Base-by-base conservation (phyloP, 2,329 filamentous ascomycete genomes). In the Metarhizium humberi region DNA sequence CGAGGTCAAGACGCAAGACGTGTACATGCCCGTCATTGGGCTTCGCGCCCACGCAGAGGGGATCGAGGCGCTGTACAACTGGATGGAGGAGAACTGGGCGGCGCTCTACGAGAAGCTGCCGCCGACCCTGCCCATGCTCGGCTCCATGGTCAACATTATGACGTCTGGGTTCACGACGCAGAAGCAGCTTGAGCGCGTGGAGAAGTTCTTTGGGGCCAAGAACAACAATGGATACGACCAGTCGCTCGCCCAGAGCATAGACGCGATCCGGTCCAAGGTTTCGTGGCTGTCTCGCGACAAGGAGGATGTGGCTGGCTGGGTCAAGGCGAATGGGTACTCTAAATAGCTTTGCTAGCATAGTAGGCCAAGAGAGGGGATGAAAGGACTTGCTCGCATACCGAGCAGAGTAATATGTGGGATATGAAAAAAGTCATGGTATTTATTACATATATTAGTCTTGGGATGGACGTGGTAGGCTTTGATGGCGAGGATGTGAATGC, bases 1-100 rank as follows among this genome's bases (percentile, higher is more conserved):
- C 58, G 87, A 95, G 62, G 87, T 96, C 72, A 95, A 95, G 77
- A 90, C 88, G 60, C 92, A 96, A 71, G 92, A 97, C 70, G 85
- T 96, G 60, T 96, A 96, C 74, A 84, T 96, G 68, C 92, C 92
- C 1, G 81, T 94, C 43, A 82, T 84, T 38, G 88, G 88, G 7
- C 80, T 97, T 32, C 84, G 92, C 56, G 82, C 81, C 53, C 90
- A 95, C 67, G 75, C 84, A 7, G 83, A 85, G 47, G 92, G 92
- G 62, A 87, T 95, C 55, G 77, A 88, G 56, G 88, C 88, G 7
- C 79, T 96, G 56, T 96, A 88, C 80, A 72, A 70, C 18, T 97
- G 90, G 88, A 78, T 95, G 76, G 88, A 85, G 67, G 78, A 85
- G 61, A 94, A 95, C 73, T 97, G 92, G 91, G 88, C 89, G n/a